Evolutionary conservation across 1,284 basidiomycete species (phyloP), one percentile per base, ranked within the genome.

Genomic region (Athelia psychrophila): DNA sequence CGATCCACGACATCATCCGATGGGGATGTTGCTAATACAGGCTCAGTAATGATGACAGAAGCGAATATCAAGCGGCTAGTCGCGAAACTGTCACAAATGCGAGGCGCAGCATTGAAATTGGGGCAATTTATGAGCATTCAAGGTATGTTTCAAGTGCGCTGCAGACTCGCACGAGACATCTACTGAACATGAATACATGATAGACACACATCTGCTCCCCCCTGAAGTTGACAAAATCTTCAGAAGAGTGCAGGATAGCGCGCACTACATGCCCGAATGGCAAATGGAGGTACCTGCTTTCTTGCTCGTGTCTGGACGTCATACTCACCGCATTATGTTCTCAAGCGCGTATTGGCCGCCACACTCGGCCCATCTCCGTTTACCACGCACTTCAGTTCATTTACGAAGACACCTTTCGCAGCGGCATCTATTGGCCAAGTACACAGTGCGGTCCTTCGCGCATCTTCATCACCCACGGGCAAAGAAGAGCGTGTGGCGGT

Each of bases 71-170:
- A 87, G 48, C 82, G 96, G 2, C 77, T 99, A 0, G 96, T 99
- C 0, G 86, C 88, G 9, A 98, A 97, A 63, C 77, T 99, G 15
- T 90, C 92, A 0, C 84, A 88, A 61, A 98, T 99, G 96, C 79
- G 96, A 18, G 96, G 96, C 1, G 96, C 97, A 0, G 97, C 96
- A 0, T 76, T 99, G 54, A 99, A 99, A 72, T 73, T 99, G 2
- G 96, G 96, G 0, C 97, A 99, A 65, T 99, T 99, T 64, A 80
- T 99, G 78, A 95, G 92, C 62, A 98, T 99, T 36, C 96, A 99
- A 80, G 93, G 93, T 92, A 33, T 40, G 67, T 42, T 54, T 30
- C 35, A 2, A 22, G 24, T 47, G 12, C 18, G 44, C 46, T 47
- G 18, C 38, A 55, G 40, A 13, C 8, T 18, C 1, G n/a, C 12